Evolutionary conservation across 371 early-diverging fungal species (phyloP).

Genomic region (Mortierella sp.): DNA sequence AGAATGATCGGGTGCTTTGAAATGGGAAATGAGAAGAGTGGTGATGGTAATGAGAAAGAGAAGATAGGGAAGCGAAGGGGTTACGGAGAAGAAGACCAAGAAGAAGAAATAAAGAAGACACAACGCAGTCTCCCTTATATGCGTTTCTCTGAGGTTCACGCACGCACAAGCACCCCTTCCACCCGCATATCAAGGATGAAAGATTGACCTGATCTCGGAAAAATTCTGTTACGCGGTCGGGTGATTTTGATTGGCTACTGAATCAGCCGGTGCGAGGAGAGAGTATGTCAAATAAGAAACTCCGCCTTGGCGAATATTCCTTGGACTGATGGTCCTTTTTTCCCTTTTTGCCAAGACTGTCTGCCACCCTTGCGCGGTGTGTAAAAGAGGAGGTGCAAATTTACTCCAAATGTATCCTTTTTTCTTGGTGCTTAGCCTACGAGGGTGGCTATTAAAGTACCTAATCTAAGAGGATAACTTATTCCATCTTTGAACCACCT

Average conservation of each 20-base stretch:
- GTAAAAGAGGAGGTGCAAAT: too few species aligned
- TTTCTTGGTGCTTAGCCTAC: neutral
- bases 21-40: neutral
- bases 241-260: slow-evolving; percentile 13
- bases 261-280: neutral
- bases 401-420: neutral
- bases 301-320: slow-evolving; percentile 4
- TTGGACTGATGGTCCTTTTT: too few species aligned
- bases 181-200: neutral
- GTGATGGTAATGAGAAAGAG: neutral
- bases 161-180: neutral
- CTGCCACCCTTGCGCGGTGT: neutral
- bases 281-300: neutral
- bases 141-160: neutral
- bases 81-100: neutral
- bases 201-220: neutral
- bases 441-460: neutral
- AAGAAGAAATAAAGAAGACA: neutral
- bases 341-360: neutral
- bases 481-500: neutral
- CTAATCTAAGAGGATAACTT: neutral
- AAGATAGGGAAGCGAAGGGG: neutral
- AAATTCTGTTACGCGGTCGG: slow-evolving; percentile 13
- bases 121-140: neutral
- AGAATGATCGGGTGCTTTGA: neutral